Evolutionary conservation across 2,329 filamentous ascomycete genomes (phyloP).

Genomic region (Trichoderma sp.): DNA sequence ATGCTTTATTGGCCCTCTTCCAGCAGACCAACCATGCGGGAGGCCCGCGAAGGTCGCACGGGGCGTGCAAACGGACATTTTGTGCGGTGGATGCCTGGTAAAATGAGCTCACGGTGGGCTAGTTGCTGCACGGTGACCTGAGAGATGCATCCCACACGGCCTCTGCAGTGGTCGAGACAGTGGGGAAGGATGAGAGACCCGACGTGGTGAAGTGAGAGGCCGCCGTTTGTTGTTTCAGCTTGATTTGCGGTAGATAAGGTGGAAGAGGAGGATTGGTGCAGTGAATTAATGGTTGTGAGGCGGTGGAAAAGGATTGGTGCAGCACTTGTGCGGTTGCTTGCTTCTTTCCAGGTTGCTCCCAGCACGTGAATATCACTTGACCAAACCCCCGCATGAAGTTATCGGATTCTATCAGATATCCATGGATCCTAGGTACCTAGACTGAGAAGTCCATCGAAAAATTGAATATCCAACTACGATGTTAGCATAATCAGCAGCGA

Average conservation of each 20-base stretch:
- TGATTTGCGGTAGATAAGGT: not conserved
- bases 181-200: not conserved
- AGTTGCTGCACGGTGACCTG: not conserved
- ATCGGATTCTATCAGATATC: not conserved
- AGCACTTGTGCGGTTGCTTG: not conserved
- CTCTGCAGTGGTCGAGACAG: not conserved
- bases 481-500: too few relatives aligned
- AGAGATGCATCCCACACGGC: not conserved
- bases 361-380: not conserved
- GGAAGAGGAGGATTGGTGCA: not conserved
- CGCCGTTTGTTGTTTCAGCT: not conserved
- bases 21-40: not conserved
- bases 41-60: not conserved
- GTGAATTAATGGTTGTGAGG: not conserved
- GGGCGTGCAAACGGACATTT: not conserved
- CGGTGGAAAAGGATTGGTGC: not conserved
- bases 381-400: not conserved
- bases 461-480: too few relatives aligned
- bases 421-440: too few relatives aligned
- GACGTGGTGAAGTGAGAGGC: not conserved
- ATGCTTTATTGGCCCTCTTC: not conserved
- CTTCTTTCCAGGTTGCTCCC: not conserved
- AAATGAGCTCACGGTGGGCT: not conserved
- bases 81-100: not conserved
- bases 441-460: too few relatives aligned